Evolutionary conservation across 2,329 filamentous ascomycete species (phyloP), one percentile per base, ranked within the genome.

Genomic region (Fusarium guadeloupense): DNA sequence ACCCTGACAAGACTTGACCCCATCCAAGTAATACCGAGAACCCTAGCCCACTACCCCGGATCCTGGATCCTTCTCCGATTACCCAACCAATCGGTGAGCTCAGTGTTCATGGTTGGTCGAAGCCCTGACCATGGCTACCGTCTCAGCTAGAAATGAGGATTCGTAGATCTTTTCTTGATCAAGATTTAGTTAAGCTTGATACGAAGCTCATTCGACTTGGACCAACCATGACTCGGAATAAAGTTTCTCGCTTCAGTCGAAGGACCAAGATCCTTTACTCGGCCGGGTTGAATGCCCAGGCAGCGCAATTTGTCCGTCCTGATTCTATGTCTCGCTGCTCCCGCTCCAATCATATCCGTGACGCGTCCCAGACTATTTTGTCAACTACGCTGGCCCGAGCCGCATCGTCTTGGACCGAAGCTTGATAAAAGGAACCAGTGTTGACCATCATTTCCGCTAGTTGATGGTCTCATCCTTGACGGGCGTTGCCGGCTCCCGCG

Each of bases 61-160:
- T 42, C 54, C 23, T 47, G 35, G 9, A 37, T 9, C 35, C 51
- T 12, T 19, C 19, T 30, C 20, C 25, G 37, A 23, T 12, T 23
- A 20, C 1, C 16, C 35, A 28, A 10, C 51, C 54, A 57, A 38
- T 56, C 20, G 42, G 6, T 30, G 31, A 44, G 19, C 44, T 25
- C 17, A n/a, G 9, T 10, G 5, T 9, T 56, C 19, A 56, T 41
- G 35, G 41, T 48, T 41, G 30, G 30, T 28, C 26, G 16, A 25
- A 30, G 39, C 39, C 39, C 21, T 28, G 47, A 30, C 38, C 47
- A 30, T 25, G 30, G 5, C 17, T 14, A 4, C 23, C 43, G 59
- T 62, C 59, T 62, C 59, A 62, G 30, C 30, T 62, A 62, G 25
- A 62, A 17, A 28, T 10, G 25, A 35, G 30, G 35, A 30, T 14